These are phyloP conservation scores for Ormosia emarginata DNA, from an alignment of 306 rosid species.

Conservation along the genomic window DNA sequence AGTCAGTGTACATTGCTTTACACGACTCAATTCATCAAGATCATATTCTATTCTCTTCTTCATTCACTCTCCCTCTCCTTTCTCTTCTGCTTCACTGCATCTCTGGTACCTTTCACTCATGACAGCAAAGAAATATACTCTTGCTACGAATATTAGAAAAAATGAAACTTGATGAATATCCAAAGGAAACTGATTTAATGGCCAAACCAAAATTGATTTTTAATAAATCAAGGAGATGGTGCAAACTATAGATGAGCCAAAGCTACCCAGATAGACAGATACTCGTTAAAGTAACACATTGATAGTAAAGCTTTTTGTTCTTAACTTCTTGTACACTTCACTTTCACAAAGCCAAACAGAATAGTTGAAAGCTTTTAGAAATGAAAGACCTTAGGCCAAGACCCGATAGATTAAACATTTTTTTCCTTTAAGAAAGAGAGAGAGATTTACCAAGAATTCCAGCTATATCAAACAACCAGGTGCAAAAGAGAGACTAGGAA, in stretches of 20 bases:
- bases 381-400: not conserved
- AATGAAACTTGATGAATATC: not conserved
- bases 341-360: not conserved
- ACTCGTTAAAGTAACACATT: not conserved
- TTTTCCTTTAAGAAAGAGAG: too few relatives aligned
- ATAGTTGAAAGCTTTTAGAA: not conserved
- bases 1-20: too few relatives aligned
- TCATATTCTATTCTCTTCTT: too few relatives aligned
- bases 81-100: too few relatives aligned
- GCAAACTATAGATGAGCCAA: not conserved
- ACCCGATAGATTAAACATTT: too few relatives aligned
- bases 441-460: too few relatives aligned
- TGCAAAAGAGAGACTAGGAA: not conserved
- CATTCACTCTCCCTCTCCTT: too few relatives aligned
- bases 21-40: too few relatives aligned
- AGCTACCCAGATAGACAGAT: not conserved
- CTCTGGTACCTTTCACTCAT: too few relatives aligned
- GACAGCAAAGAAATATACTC: not conserved
- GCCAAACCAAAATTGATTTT: not conserved
- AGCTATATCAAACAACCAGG: not conserved
- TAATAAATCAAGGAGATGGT: not conserved
- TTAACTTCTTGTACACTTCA: not conserved
- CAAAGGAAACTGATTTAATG: not conserved
- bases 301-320: not conserved
- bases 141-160: not conserved